These are phyloP conservation scores for Aspergillus leporis DNA, from an alignment of 495 filamentous ascomycete genomes.

Conservation along the genomic window DNA sequence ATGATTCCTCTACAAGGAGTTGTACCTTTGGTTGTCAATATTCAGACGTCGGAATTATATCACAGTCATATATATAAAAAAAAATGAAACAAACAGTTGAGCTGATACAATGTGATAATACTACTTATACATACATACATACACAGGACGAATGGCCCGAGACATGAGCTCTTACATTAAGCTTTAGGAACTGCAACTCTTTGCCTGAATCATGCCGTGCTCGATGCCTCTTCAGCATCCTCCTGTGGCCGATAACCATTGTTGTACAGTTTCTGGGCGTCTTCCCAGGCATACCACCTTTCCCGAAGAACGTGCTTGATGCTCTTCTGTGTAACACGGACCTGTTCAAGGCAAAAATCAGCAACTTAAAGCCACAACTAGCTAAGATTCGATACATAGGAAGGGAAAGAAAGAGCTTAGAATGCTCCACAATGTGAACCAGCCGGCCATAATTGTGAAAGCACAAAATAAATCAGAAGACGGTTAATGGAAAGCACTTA, in stretches of 20 bases:
- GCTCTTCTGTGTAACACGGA: slow-evolving; percentile 66
- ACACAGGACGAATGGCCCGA: slow-evolving; percentile 4
- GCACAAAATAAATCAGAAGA: not conserved
- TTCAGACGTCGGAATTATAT: not conserved
- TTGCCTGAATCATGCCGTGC: not conserved
- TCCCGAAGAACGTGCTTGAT: slow-evolving; percentile 88
- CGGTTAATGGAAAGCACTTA: slow-evolving; percentile 42
- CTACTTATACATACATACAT: slow-evolving; percentile 7
- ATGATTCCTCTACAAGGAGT: not conserved
- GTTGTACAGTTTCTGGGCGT: slow-evolving; percentile 70
- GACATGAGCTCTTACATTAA: not conserved
- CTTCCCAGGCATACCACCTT: slow-evolving; percentile 86
- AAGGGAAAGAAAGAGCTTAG: not conserved
- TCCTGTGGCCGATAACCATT: slow-evolving; percentile 48
- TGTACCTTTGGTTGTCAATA: not conserved
- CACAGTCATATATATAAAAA: not conserved
- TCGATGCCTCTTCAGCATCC: slow-evolving; percentile 16
- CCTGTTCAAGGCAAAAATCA: slow-evolving; percentile 44
- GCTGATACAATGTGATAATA: slow-evolving; percentile 12
- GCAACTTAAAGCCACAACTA: not conserved
- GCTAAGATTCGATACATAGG: not conserved
- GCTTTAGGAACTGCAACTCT: not conserved
- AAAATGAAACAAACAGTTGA: not conserved
- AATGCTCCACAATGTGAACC: not conserved
- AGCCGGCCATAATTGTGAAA: not conserved